phyloP scores from a whole-genome alignment of 2,329 filamentous ascomycete species.

The Phyllosticta citriasiana region DNA sequence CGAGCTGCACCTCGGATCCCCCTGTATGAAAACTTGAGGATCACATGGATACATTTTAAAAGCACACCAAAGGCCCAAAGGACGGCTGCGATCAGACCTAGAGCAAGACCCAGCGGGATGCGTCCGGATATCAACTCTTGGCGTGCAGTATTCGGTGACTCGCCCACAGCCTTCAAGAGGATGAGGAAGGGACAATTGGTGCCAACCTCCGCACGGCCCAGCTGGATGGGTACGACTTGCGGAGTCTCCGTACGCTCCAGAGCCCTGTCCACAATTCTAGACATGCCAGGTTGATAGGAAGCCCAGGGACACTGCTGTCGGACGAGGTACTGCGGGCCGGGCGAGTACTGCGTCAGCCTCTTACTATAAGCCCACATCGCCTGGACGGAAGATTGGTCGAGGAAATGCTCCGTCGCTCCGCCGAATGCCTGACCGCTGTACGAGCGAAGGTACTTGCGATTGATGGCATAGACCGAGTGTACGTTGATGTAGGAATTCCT shows the following conservation, averaged over 20 bases:
- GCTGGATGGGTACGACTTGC: neutral
- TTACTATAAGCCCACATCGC: slow-evolving; percentile 20
- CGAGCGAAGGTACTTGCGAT: slow-evolving; percentile 13
- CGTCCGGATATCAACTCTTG: neutral
- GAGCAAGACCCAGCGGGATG: neutral
- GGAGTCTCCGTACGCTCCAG: neutral
- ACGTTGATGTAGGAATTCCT: slow-evolving; percentile 27
- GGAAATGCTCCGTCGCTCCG: neutral
- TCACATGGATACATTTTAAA: neutral
- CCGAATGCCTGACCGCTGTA: neutral
- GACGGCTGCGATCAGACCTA: neutral
- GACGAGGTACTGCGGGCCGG: slow-evolving; percentile 15
- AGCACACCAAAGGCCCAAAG: neutral
- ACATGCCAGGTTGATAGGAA: neutral
- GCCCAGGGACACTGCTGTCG: neutral
- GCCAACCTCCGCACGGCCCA: neutral
- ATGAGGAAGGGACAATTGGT: neutral
- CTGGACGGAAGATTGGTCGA: slow-evolving; percentile 13
- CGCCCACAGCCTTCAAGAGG: neutral
- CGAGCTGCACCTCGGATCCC: neutral
- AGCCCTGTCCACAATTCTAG: neutral
- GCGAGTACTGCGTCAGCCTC: slow-evolving; percentile 20
- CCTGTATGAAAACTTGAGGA: neutral
- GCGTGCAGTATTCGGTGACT: neutral
- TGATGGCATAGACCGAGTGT: slow-evolving; percentile 24